These are phyloP conservation scores for Mycosphaerella sp. DNA, from an alignment of 2,329 filamentous ascomycete species.

Conservation along the genomic window DNA sequence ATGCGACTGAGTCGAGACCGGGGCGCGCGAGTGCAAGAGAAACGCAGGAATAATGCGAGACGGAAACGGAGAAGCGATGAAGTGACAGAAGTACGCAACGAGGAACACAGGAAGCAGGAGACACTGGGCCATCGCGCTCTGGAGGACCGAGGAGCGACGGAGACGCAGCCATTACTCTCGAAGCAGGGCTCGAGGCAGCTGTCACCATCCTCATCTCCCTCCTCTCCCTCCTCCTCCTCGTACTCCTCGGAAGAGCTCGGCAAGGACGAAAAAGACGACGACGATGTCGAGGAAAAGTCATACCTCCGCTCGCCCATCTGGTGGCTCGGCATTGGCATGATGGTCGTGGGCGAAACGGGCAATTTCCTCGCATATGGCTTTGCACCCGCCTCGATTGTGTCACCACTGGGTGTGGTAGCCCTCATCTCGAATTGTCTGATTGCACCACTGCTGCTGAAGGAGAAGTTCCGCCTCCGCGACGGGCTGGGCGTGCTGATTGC, in stretches of 20 bases:
- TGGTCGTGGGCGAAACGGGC: conserved; percentile 86
- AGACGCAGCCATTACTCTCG: conserved; percentile 48
- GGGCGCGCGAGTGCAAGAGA: conserved; percentile 38
- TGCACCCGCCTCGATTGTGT: conserved; percentile 94
- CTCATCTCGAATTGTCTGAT: conserved; percentile 96
- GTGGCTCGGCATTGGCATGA: conserved; percentile 91
- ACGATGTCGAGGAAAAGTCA: conserved; percentile 50
- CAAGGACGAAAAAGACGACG: conserved; percentile 36
- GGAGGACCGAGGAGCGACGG: conserved; percentile 36
- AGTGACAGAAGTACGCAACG: conserved; percentile 31
- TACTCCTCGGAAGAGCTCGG: conserved; percentile 37
- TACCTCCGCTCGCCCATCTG: conserved; percentile 92
- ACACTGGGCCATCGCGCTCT: conserved; percentile 23
- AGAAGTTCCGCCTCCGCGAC: conserved; percentile 77
- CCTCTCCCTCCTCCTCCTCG: conserved; percentile 24
- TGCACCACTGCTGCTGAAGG: conserved; percentile 87
- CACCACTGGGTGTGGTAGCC: conserved; percentile 91
- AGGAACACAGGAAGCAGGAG: conserved; percentile 19
- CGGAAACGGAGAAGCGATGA: conserved; percentile 38
- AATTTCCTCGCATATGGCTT: conserved; percentile 98
- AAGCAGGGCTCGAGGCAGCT: conserved; percentile 42
- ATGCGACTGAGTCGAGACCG: conserved; percentile 71
- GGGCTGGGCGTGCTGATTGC: conserved; percentile 83
- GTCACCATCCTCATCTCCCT: conserved; percentile 35
- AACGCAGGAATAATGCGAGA: conserved; percentile 32